Percentiles rank a stretch among this genome's conserved stretches.
Evolutionary conservation across 2,329 filamentous ascomycete species (phyloP).

Genomic region (Metarhizium anisopliae): DNA sequence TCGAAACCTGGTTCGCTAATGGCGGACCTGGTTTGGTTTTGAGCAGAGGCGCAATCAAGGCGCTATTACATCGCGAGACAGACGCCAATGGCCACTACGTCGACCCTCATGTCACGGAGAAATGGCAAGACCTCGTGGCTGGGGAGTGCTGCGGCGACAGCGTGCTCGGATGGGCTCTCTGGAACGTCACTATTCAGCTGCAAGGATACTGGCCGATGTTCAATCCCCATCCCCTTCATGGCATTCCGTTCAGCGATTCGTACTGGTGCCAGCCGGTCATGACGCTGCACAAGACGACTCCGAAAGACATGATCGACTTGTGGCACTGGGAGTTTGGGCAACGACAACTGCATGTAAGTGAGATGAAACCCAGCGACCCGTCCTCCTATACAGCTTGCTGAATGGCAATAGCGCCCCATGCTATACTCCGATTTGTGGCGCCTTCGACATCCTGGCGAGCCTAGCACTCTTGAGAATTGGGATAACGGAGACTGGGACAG

Average conservation of each 20-base stretch:
- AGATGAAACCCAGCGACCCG: neutral
- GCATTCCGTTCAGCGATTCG: conserved; percentile 35
- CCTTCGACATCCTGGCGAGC: conserved; percentile 24
- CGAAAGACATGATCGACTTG: conserved; percentile 40
- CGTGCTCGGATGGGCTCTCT: conserved; percentile 37
- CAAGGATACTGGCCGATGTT: conserved; percentile 42
- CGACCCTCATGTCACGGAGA: conserved; percentile 32
- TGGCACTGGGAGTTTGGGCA: conserved; percentile 47
- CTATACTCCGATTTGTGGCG: conserved; percentile 28
- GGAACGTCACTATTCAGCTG: conserved; percentile 34
- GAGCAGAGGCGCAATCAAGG: conserved; percentile 39
- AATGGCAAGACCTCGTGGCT: conserved; percentile 36
- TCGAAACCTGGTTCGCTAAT: conserved; percentile 41
- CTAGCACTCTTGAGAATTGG: conserved; percentile 16
- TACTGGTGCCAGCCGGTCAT: conserved; percentile 49
- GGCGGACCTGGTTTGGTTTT: conserved; percentile 50
- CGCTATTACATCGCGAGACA: conserved; percentile 28
- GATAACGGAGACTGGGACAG: conserved; percentile 24
- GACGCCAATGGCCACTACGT: conserved; percentile 26
- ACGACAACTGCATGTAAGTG: conserved; percentile 27
- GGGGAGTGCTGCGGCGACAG: conserved; percentile 44
- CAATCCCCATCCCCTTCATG: conserved; percentile 45
- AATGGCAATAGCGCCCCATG: conserved; percentile 21
- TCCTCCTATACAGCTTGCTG: conserved; percentile 5
- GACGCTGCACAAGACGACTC: conserved; percentile 47